Conservation (phyloP, 352 stramenopile genomes). For the Phytophthora niederhauseri region DNA sequence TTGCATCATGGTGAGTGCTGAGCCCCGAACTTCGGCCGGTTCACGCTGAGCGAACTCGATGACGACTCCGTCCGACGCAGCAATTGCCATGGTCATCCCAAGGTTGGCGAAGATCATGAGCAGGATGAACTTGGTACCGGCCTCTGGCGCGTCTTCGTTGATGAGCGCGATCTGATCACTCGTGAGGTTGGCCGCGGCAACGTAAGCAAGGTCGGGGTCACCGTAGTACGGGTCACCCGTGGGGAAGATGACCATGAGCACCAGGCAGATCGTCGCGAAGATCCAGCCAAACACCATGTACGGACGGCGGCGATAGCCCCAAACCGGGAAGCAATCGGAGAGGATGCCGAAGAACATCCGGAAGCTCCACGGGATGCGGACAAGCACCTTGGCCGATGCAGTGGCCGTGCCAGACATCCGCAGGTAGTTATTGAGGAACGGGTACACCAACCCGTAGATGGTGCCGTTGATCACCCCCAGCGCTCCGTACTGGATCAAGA, state of each 20-base stretch:
- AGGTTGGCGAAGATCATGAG: conserved; percentile 65
- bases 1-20: conserved; percentile 51
- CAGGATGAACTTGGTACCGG: conserved; percentile 54
- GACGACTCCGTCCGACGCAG: conserved; percentile 49
- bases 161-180: conserved; percentile 42
- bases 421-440: conserved; percentile 46
- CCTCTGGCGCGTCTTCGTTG: conserved; percentile 46
- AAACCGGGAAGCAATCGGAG: conserved; percentile 82
- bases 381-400: conserved; percentile 45
- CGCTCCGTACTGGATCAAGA: conserved; percentile 52
- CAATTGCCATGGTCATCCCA: conserved; percentile 52
- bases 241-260: conserved; percentile 40
- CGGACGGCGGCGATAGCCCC: conserved; percentile 69
- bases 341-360: conserved; percentile 85
- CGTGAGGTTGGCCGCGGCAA: conserved; percentile 35
- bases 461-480: conserved; percentile 58
- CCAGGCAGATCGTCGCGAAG: conserved; percentile 37
- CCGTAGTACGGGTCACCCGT: conserved; percentile 44
- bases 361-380: conserved; percentile 62
- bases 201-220: conserved; percentile 33
- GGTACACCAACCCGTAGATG: conserved; percentile 46
- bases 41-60: conserved; percentile 68
- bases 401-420: conserved; percentile 45
- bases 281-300: conserved; percentile 80
- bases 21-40: conserved; percentile 45